A percentile compares a stretch with the other conserved stretches of the same genome.
phyloP scores from a whole-genome alignment of 2,329 filamentous ascomycete genomes.

The Thielaviopsis ethacetica region DNA sequence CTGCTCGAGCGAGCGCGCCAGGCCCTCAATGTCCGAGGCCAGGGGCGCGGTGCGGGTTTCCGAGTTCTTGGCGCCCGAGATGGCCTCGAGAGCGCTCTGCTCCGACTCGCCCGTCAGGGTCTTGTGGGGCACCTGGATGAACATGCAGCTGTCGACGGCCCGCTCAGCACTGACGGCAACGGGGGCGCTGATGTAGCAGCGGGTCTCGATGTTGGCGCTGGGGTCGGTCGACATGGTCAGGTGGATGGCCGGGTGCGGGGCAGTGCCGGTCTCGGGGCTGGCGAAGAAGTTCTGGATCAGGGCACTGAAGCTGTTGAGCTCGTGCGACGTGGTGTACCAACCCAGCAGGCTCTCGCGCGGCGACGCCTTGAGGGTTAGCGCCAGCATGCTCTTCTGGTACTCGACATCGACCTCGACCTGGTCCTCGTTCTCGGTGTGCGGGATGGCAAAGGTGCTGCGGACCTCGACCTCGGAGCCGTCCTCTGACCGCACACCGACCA shows the following conservation, averaged over 20 bases:
- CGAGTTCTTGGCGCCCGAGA: slow-evolving; percentile 63
- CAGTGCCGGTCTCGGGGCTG: slow-evolving; percentile 90
- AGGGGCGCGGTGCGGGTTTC: slow-evolving; percentile 60
- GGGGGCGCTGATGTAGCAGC: slow-evolving; percentile 88
- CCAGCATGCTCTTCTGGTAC: slow-evolving; percentile 99
- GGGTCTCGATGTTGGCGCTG: slow-evolving; percentile 73
- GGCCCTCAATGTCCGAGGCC: slow-evolving; percentile 73
- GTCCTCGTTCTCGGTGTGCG: slow-evolving; percentile 94
- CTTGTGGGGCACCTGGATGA: slow-evolving; percentile 93
- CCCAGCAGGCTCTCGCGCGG: slow-evolving; percentile 88
- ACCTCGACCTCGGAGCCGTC: slow-evolving; percentile 96
- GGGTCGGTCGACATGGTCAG: slow-evolving; percentile 85
- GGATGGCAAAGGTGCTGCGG: slow-evolving; percentile 90
- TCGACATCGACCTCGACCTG: slow-evolving; percentile 99
- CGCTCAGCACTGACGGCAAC: slow-evolving; percentile 91
- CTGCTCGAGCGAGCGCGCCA: slow-evolving; percentile 74
- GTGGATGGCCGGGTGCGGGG: slow-evolving; percentile 93
- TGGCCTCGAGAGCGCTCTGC: slow-evolving; percentile 56
- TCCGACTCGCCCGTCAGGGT: slow-evolving; percentile 70
- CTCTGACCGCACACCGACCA: slow-evolving; percentile 84
- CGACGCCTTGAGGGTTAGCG: slow-evolving; percentile 81
- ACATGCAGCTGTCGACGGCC: slow-evolving; percentile 88
- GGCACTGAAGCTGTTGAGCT: slow-evolving; percentile 96
- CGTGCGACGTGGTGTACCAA: slow-evolving; percentile 95
- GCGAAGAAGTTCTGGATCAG: slow-evolving; percentile 99